Conservation (phyloP, 257 asterid species). For the Nicotiana benthamiana region DNA sequence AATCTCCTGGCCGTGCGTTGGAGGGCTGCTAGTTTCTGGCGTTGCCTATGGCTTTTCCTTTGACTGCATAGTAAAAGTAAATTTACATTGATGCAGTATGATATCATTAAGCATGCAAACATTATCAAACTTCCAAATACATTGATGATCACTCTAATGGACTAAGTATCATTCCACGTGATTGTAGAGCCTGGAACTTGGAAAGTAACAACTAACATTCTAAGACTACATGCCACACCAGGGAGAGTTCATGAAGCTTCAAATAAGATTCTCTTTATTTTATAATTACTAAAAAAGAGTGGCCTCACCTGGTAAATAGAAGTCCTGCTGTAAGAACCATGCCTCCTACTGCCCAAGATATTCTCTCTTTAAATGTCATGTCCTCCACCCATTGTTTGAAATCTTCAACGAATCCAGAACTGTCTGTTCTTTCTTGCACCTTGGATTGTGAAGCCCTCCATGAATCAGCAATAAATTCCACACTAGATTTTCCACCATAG, state of each 20-base stretch:
- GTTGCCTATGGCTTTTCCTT: constrained; percentile 48
- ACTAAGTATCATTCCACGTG: not conserved
- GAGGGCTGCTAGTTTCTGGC: constrained; percentile 54
- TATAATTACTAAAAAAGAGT: not conserved
- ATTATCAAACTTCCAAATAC: not conserved
- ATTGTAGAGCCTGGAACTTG: not conserved
- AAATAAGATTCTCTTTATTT: not conserved
- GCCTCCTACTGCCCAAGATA: constrained; percentile 97
- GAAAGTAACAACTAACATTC: not conserved
- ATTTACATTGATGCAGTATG: not conserved
- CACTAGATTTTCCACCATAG: constrained; percentile 81
- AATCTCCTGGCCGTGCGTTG: constrained; percentile 58
- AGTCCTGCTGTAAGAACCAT: constrained; percentile 98
- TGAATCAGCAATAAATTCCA: constrained; percentile 54
- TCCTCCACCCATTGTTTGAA: constrained; percentile 58
- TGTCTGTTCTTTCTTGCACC: constrained; percentile 26
- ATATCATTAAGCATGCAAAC: not conserved
- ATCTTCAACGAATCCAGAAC: constrained; percentile 30
- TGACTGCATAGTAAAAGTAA: constrained; percentile 36
- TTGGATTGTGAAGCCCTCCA: constrained; percentile 54
- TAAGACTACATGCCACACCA: not conserved
- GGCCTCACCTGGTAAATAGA: constrained; percentile 62
- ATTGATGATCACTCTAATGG: not conserved
- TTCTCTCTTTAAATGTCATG: constrained; percentile 53
- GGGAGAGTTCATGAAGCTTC: not conserved